These are phyloP conservation scores for Colletotrichum sp. DNA, from an alignment of 2,329 filamentous ascomycete genomes.

Conservation along the genomic window DNA sequence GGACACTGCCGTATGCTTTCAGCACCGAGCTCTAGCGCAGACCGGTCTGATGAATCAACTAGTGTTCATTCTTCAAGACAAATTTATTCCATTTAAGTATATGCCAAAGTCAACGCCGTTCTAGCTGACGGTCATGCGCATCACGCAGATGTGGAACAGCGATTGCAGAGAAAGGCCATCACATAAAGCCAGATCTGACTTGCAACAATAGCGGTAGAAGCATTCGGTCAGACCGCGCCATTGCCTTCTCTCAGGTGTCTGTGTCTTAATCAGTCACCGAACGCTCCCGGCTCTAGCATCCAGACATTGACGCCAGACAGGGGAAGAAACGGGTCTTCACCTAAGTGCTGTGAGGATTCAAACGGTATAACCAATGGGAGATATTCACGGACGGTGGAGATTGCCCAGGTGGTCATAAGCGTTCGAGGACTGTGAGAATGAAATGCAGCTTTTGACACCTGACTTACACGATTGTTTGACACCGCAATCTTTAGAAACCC, in stretches of 20 bases:
- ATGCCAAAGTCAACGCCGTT: neutral
- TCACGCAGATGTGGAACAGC: neutral
- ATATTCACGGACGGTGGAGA: neutral
- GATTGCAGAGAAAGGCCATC: neutral
- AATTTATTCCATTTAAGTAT: neutral
- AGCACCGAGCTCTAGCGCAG: neutral
- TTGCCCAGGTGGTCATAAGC: neutral
- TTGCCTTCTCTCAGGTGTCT: neutral
- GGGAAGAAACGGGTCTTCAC: neutral
- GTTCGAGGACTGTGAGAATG: neutral
- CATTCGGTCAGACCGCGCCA: rapidly evolving
- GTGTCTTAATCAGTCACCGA: neutral
- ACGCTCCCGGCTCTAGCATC: neutral
- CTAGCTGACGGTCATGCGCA: neutral
- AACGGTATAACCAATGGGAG: neutral
- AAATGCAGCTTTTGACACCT: neutral
- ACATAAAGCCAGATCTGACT: neutral
- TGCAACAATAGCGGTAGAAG: neutral
- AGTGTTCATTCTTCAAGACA: neutral
- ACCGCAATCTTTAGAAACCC: too few species aligned
- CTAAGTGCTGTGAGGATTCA: neutral
- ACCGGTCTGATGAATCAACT: rapidly evolving
- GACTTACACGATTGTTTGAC: neutral
- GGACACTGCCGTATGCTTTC: neutral
- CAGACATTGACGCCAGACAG: neutral